Evolutionary conservation across 495 filamentous ascomycete species (phyloP).

Genomic region (Tirmania nivea): DNA sequence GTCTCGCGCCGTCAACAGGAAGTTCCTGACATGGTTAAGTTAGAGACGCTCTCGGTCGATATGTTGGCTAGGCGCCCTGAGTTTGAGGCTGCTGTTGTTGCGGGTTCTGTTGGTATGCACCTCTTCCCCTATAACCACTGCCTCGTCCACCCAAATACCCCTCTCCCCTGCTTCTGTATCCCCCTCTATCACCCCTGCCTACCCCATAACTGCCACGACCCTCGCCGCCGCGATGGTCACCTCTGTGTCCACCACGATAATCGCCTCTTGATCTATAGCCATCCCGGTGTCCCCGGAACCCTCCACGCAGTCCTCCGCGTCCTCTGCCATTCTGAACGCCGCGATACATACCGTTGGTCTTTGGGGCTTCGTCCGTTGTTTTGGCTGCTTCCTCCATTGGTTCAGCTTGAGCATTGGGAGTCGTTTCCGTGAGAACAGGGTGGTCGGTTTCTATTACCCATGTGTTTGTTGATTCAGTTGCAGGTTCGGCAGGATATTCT

Average conservation of each 20-base stretch:
- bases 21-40: too few species aligned
- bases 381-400: neutral
- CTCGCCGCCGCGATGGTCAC: conserved; percentile 2
- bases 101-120: conserved; percentile 1
- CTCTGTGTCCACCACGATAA: conserved; percentile 8
- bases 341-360: neutral
- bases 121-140: conserved; percentile 4
- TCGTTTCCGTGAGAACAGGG: neutral
- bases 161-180: conserved; percentile 12
- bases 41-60: conserved; percentile 1
- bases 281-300: conserved; percentile 5
- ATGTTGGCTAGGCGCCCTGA: neutral
- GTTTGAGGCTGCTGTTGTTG: neutral
- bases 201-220: conserved; percentile 4
- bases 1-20: too few species aligned
- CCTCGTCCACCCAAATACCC: conserved; percentile 1
- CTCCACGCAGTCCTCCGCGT: conserved; percentile 4
- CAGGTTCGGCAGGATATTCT: neutral
- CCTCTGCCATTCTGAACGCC: neutral
- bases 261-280: conserved; percentile 9
- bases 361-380: conserved; percentile 1
- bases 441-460: neutral
- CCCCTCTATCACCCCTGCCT: conserved; percentile 8
- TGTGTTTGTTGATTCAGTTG: conserved; percentile 3
- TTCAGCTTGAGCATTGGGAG: neutral